phyloP scores from a whole-genome alignment of 2,329 filamentous ascomycete genomes.

The Fusarium solani-melongenae region DNA sequence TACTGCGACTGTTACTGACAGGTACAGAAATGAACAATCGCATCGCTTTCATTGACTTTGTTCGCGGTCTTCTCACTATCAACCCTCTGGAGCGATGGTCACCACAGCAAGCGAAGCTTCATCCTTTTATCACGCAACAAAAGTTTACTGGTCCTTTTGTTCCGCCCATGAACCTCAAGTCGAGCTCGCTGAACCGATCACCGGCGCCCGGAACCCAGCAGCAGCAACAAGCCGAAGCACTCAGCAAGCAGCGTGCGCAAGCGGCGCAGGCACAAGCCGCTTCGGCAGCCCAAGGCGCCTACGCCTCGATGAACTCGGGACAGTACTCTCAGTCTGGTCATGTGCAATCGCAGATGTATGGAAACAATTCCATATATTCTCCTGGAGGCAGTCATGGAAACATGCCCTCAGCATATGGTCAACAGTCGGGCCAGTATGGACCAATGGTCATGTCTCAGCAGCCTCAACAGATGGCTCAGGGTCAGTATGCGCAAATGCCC shows the following conservation, averaged over 20 bases:
- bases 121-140: constrained; percentile 98
- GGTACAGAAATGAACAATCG: constrained; percentile 95
- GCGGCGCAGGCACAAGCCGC: constrained; percentile 77
- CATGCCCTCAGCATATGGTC: constrained; percentile 78
- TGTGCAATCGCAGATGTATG: constrained; percentile 77
- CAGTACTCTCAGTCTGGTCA: constrained; percentile 61
- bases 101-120: constrained; percentile 94
- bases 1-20: constrained; percentile 25
- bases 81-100: constrained; percentile 98
- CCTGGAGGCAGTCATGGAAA: constrained; percentile 60
- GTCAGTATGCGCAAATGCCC: constrained; percentile 68
- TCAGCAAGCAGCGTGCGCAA: constrained; percentile 90
- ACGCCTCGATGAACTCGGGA: constrained; percentile 61
- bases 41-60: constrained; percentile 97
- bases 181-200: constrained; percentile 84
- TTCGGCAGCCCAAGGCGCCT: constrained; percentile 74
- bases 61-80: constrained; percentile 90
- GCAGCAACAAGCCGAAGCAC: constrained; percentile 92
- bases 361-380: constrained; percentile 85
- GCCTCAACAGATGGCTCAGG: constrained; percentile 72
- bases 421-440: constrained; percentile 76
- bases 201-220: constrained; percentile 94
- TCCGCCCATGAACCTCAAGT: constrained; percentile 95
- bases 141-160: constrained; percentile 98
- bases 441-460: constrained; percentile 78